These are phyloP conservation scores for Blastomyces silverae DNA, from an alignment of 2,329 filamentous ascomycete species.

Conservation along the genomic window DNA sequence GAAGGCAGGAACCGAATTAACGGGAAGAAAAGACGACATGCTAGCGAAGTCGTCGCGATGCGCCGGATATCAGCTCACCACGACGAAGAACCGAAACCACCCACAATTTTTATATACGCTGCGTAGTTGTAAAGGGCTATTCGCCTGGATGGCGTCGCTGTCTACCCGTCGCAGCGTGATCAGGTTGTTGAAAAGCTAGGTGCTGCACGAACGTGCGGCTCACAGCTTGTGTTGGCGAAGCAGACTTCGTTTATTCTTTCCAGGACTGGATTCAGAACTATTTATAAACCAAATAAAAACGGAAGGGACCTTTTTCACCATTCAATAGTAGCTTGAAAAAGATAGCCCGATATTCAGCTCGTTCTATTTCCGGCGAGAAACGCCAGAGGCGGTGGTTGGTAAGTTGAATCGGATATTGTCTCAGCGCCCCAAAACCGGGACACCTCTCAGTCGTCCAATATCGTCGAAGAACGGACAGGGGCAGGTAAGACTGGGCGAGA, in stretches of 20 bases:
- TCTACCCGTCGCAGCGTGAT: background rate
- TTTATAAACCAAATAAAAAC: background rate
- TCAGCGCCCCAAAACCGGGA: background rate
- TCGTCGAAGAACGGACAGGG: background rate
- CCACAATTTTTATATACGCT: background rate
- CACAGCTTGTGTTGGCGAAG: background rate
- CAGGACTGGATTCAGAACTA: background rate
- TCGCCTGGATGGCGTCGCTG: background rate
- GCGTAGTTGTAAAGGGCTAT: background rate
- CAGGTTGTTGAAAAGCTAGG: background rate
- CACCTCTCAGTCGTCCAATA: background rate
- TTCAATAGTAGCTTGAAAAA: background rate
- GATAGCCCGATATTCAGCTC: background rate
- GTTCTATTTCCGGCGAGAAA: background rate
- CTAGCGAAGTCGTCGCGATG: slow-evolving; percentile 28
- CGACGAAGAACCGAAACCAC: slow-evolving; percentile 20
- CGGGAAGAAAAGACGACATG: slow-evolving; percentile 56
- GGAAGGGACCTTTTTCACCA: background rate
- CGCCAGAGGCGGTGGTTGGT: background rate
- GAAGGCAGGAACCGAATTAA: slow-evolving; percentile 51
- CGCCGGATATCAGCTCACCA: slow-evolving; percentile 26
- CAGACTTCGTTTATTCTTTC: slow-evolving; percentile 1
- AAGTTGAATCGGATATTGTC: background rate
- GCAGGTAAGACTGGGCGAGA: background rate
- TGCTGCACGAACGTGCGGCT: background rate